phyloP scores from a whole-genome alignment of 1,284 basidiomycete genomes.

The Clitocybe nebularis region DNA sequence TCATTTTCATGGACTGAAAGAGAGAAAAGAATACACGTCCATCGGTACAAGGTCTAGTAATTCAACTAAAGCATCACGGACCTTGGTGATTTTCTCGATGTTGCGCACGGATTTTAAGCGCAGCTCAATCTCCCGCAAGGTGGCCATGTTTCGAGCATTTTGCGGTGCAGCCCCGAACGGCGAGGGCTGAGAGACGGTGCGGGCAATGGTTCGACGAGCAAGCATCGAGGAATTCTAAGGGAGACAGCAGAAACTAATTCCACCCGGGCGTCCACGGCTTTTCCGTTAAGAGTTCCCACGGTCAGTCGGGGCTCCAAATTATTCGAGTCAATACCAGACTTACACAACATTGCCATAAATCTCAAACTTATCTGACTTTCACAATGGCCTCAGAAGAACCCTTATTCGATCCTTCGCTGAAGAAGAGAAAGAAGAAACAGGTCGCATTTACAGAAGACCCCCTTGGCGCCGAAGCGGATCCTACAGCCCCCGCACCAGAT shows the following conservation, averaged over 20 bases:
- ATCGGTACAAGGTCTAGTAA: neutral
- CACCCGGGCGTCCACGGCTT: conserved; percentile 40
- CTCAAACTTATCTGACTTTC: conserved; percentile 12
- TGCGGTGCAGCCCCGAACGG: conserved; percentile 59
- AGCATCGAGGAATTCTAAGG: conserved; percentile 39
- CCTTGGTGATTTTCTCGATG: conserved; percentile 99
- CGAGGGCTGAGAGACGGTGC: conserved; percentile 53
- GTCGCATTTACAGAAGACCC: conserved; percentile 83
- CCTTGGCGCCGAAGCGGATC: conserved; percentile 78
- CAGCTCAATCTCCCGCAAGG: conserved; percentile 95
- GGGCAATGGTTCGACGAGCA: conserved; percentile 67
- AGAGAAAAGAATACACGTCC: conserved; percentile 3
- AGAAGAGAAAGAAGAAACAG: conserved; percentile 83
- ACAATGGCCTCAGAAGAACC: conserved; percentile 66
- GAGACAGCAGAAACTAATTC: conserved; percentile 17
- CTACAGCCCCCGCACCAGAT: conserved; percentile 68
- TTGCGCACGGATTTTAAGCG: conserved; percentile 97
- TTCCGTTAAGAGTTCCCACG: conserved; percentile 29
- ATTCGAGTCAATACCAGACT: neutral
- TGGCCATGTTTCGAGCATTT: conserved; percentile 87
- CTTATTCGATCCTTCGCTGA: conserved; percentile 77
- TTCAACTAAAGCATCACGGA: conserved; percentile 33
- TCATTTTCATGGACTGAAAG: conserved; percentile 96
- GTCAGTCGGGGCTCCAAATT: conserved; percentile 16
- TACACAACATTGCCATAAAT: neutral